Conservation (phyloP, 345 rosid species). For the Eucalyptus regnans region DNA sequence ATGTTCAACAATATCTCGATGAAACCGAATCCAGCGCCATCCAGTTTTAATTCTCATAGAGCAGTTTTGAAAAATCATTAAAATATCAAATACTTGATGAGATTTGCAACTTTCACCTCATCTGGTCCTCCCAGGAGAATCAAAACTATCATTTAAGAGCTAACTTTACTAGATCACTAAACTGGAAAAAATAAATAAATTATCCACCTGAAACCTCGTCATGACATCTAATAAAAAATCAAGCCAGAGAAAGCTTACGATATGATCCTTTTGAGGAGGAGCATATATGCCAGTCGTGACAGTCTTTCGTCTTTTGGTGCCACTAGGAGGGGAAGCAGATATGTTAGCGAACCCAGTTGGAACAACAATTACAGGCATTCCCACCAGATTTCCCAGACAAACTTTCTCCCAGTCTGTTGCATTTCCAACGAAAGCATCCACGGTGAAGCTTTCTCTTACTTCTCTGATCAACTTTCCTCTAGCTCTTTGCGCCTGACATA, state of each 20-base stretch:
- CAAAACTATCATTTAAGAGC: neutral
- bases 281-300: constrained; percentile 71
- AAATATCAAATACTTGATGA: neutral
- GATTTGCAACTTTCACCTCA: neutral
- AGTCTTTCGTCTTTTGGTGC: constrained; percentile 43
- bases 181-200: neutral
- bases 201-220: neutral
- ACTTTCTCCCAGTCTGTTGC: constrained; percentile 90
- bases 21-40: neutral
- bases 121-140: neutral
- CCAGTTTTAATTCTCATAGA: neutral
- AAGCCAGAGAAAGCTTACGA: constrained; percentile 38
- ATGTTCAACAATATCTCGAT: neutral
- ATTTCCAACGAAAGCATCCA: constrained; percentile 77
- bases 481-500: constrained; percentile 67
- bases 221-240: neutral
- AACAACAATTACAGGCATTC: constrained; percentile 62
- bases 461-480: constrained; percentile 61
- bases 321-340: constrained; percentile 38
- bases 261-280: constrained; percentile 68
- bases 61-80: neutral
- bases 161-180: neutral
- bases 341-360: constrained; percentile 51
- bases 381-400: constrained; percentile 84
- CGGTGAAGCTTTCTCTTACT: constrained; percentile 58